Base-by-base conservation (phyloP, 768 basidiomycete species). In the Neoboletus brunneissimus region DNA sequence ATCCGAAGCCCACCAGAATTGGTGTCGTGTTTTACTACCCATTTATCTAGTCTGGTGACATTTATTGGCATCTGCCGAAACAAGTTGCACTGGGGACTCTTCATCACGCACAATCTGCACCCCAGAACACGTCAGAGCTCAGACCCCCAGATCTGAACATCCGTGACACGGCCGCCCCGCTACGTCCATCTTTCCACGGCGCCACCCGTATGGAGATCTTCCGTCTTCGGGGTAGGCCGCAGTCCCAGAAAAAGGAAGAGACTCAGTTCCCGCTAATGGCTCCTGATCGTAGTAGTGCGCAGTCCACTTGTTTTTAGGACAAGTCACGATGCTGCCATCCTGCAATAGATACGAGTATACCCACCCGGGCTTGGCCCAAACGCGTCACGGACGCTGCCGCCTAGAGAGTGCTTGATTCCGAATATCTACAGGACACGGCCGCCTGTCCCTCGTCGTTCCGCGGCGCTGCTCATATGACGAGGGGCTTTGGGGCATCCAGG, bases 71-170 rank as follows among this genome's bases (percentile, higher is more conserved):
- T 18, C 37, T 18, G 37, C 37, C 37, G 37, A 34, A 13, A 34
- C 12, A n/a, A n/a, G n/a, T 13, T 5, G 12, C 12, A 34, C 32
- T 5, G 12, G 12, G 15, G 13, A 13, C 4, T 16, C 44, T n/a
- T 29, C 31, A 25, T 13, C 22, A 15, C 53, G 53, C 55, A 53
- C 42, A 59, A 51, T 45, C 56, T 4, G 27, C 20, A 37, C n/a
- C 9, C 51, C 22, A 8, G 5, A 5, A 44, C 37, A 38, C 12
- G 34, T 20, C 31, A 20, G 12, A 47, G 31, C n/a, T 20, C 10
- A 12, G 11, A 10, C 9, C n/a, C 27, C 12, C 29, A 46, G n/a
- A 25, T 47, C 11, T 20, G 32, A 18, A 35, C 16, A 1, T 20
- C 10, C 47, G 22, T 4, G 20, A 22, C 7, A 18, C 34, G 35